phyloP scores from a whole-genome alignment of 2,329 filamentous ascomycete species.

The Dothistroma pini region DNA sequence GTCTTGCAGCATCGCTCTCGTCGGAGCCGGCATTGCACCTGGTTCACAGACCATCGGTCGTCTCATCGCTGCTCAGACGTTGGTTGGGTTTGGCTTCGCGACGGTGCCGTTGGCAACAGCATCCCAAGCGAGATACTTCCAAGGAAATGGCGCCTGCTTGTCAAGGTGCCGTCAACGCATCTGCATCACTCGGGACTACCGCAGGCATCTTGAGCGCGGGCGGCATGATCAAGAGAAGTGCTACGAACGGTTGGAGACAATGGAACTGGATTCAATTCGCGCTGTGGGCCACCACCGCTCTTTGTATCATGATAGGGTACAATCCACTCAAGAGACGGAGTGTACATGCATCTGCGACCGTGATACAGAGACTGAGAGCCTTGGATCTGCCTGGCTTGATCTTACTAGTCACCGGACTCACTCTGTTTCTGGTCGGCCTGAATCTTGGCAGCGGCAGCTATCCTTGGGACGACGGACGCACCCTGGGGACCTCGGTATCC shows the following conservation, averaged over 20 bases:
- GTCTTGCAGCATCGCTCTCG: constrained; percentile 11
- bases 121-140: constrained; percentile 21
- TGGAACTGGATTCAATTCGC: constrained; percentile 21
- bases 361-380: constrained; percentile 13
- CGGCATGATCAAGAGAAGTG: constrained; percentile 6
- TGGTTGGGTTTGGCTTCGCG: constrained; percentile 21
- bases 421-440: constrained; percentile 27
- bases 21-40: constrained; percentile 20
- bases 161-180: constrained; percentile 2
- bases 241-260: constrained; percentile 15
- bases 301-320: constrained; percentile 20
- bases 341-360: constrained; percentile 8
- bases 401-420: constrained; percentile 20
- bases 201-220: constrained; percentile 6
- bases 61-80: constrained; percentile 14
- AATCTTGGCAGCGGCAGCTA: constrained; percentile 34
- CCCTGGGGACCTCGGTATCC: constrained; percentile 33
- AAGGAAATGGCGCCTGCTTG: constrained; percentile 14
- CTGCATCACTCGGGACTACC: constrained; percentile 7
- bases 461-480: constrained; percentile 33
- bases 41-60: constrained; percentile 12
- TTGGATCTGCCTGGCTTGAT: constrained; percentile 21
- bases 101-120: constrained; percentile 16
- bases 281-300: constrained; percentile 15
- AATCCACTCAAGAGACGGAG: constrained; percentile 17